phyloP scores from a whole-genome alignment of 768 basidiomycete species.

The Rhodotorula babjevae region DNA sequence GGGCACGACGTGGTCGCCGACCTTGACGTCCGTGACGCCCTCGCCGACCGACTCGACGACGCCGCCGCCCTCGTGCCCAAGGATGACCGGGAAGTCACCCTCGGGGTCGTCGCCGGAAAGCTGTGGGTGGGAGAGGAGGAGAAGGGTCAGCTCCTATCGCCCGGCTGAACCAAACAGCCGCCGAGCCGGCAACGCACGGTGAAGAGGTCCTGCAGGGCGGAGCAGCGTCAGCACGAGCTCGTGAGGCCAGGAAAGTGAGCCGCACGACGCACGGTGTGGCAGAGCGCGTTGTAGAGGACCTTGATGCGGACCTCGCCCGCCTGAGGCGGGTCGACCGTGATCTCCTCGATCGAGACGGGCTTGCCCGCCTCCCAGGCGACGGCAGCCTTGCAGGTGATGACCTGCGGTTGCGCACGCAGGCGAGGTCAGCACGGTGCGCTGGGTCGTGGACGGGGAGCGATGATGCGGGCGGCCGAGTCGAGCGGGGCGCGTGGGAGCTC shows the following conservation, averaged over 20 bases:
- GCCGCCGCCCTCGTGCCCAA: slow-evolving; percentile 62
- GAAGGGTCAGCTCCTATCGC: neutral
- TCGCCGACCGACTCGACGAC: slow-evolving; percentile 95
- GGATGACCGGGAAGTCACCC: slow-evolving; percentile 50
- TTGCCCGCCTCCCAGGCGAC: slow-evolving; percentile 93
- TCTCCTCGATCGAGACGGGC: slow-evolving; percentile 77
- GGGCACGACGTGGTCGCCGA: slow-evolving; percentile 94
- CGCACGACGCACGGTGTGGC: slow-evolving; percentile 63
- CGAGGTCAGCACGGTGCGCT: neutral
- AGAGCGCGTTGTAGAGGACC: slow-evolving; percentile 90
- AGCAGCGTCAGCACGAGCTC: neutral
- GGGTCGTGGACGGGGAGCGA: neutral
- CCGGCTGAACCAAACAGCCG: neutral
- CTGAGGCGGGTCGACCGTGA: slow-evolving; percentile 86
- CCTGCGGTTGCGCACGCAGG: neutral
- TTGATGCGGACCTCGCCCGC: slow-evolving; percentile 88
- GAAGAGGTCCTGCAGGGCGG: slow-evolving; percentile 28
- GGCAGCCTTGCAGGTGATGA: slow-evolving; percentile 42
- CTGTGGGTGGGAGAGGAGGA: neutral
- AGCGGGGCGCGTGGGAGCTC: no score
- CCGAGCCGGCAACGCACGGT: slow-evolving; percentile 12
- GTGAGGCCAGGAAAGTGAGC: neutral
- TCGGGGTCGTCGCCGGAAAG: slow-evolving; percentile 64
- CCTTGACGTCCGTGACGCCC: slow-evolving; percentile 74
- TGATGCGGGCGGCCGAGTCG: neutral